These are phyloP conservation scores for Chrysosphaeria jannelii DNA, from an alignment of 2,329 filamentous ascomycete genomes.

Conservation along the genomic window DNA sequence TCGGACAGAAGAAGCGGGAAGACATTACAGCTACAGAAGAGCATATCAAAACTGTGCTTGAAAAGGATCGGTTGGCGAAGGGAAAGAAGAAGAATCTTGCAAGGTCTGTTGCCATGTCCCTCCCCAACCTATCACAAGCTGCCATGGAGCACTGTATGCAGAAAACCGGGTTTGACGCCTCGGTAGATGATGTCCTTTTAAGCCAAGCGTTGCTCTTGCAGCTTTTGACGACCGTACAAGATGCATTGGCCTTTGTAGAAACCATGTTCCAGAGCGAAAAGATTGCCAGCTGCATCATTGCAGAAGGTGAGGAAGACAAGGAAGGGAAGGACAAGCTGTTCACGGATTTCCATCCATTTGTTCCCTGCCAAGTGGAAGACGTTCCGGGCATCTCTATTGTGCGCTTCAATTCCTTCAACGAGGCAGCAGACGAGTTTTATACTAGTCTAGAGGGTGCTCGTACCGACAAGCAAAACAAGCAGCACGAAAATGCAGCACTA, in stretches of 20 bases:
- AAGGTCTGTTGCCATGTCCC: constrained; percentile 52
- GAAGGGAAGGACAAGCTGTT: constrained; percentile 26
- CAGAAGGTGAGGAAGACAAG: constrained; percentile 8
- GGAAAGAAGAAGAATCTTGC: constrained; percentile 39
- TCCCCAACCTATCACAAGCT: constrained; percentile 68
- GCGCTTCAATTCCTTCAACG: constrained; percentile 63
- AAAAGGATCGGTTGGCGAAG: constrained; percentile 5
- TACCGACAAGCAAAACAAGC: constrained; percentile 52
- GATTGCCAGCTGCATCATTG: constrained; percentile 67
- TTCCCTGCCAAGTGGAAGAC: constrained; percentile 43
- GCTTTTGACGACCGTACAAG: constrained; percentile 35
- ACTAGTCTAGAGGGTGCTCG: constrained; percentile 89
- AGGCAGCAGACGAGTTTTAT: constrained; percentile 87
- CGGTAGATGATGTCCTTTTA: constrained; percentile 35
- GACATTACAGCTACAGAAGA: constrained; percentile 62
- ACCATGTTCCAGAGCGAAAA: constrained; percentile 31
- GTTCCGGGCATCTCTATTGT: constrained; percentile 34
- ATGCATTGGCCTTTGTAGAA: constrained; percentile 38
- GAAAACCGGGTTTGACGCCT: constrained; percentile 32
- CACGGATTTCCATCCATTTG: constrained; percentile 85
- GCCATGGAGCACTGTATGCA: constrained; percentile 58
- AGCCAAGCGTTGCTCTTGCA: constrained; percentile 31
- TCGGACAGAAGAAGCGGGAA: constrained; percentile 24
- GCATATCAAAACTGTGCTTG: constrained; percentile 34
- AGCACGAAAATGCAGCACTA: constrained; percentile 55